Base-by-base conservation (phyloP, 495 filamentous ascomycete genomes). In the Aspergillus heteromorphus region DNA sequence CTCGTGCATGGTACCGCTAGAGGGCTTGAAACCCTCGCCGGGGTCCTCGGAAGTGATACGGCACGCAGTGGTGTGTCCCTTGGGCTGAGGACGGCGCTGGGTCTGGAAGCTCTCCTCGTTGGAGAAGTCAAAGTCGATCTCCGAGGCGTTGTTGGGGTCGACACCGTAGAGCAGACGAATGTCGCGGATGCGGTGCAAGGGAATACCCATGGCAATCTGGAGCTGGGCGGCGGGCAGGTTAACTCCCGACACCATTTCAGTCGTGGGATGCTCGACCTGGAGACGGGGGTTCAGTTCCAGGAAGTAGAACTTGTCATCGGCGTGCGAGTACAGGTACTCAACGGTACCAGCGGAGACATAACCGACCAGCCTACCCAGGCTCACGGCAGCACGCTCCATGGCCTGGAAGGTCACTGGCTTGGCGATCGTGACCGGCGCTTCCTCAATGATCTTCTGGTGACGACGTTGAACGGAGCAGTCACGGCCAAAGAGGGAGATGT, bases 401-500 rank as follows among this genome's bases (percentile, higher is more conserved):
- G 85, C 85, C 64, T 86, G 83, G 82, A 99, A 99, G 48, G 93
- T 97, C 38, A 74, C 70, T 20, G 83, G 80, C 65, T 88, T 93
- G 20, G 93, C 93, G 50, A 99, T 92, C 9, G 93, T 99, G 29
- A 97, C 93, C 11, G 93, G 93, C 5, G 93, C 93, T 73, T 99
- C 93, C 73, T 99, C 93, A 59, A 99, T 99, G 71, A 99, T 99
- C 79, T 99, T 99, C 74, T 99, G 93, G 76, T 99, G 93, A 74
- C 93, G 82, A 72, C 93, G 87, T 75, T 99, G 93, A 2, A 99
- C 93, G 57, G 93, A 99, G 72, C 93, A 99, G 76, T 99, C 93
- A 85, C 93, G 85, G 59, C 93, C 93, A 62, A 97, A 97, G 19
- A 99, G 82, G 4, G 93, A 99, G 64, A 99, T 96, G 72, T 97